Base-by-base conservation (phyloP, 257 asterid genomes). In the Solanum lignicaule region DNA sequence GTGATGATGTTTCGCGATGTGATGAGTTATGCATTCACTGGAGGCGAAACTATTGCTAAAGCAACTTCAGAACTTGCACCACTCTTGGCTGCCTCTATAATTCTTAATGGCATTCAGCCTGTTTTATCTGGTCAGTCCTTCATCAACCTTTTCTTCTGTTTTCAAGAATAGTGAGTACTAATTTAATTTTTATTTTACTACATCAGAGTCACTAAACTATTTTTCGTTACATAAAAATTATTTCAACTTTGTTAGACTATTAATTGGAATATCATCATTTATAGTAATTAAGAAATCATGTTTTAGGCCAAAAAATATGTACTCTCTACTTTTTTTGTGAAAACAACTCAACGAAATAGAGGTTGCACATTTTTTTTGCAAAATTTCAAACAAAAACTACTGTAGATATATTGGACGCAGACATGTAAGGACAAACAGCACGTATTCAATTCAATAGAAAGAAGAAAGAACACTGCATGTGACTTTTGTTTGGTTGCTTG, bases 71-170 rank as follows among this genome's bases (percentile, higher is more conserved):
- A 90, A 15, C 89, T 91, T 18, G 72, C 89, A 3, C 93, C 93
- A 9, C 85, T 90, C 87, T 88, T 91, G 87, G 90, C 92, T 13
- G 31, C 88, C 65, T 38, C 90, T 15, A 84, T 91, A 39, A 14
- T 88, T 29, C 93, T 91, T 27, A 90, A 90, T 21, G 91, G 93
- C 69, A 66, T 91, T 83, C 93, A 91, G 18, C 92, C 93, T 4
- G 92, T 91, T 79, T 72, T 91, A 4, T 91, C 93, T 3, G 93
- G 93, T 89, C 52, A 87, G 31, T 46, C 27, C 5, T 79, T 60
- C 9, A 25, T 15, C 84, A 41, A 25, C 62, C 83, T 74, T 74
- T 20, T 35, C 83, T 20, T 35, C 82, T 23, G 20, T 20, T 32
- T 72, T 73, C 48, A 20, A 12, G 15, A 32, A 18, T 72, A 4